Conservation (phyloP, 2,329 filamentous ascomycete species). For the Hortaea werneckii region DNA sequence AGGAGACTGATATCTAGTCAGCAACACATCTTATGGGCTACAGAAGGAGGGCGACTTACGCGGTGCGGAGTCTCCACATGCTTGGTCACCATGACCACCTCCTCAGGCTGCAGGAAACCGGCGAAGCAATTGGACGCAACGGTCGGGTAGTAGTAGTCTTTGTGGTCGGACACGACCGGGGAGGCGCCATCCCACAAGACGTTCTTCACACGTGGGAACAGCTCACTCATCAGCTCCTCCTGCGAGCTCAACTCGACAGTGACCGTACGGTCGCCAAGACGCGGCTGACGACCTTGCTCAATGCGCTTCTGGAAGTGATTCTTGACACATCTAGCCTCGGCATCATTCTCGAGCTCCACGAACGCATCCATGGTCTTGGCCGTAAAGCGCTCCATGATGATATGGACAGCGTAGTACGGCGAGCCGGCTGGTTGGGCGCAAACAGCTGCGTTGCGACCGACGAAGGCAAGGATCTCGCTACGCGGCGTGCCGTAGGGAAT, state of each 20-base stretch:
- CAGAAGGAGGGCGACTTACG: slow-evolving; percentile 28
- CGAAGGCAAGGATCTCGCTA: slow-evolving; percentile 38
- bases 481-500: slow-evolving; percentile 42
- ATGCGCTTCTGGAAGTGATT: slow-evolving; percentile 28
- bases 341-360: slow-evolving; percentile 34
- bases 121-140: slow-evolving; percentile 39
- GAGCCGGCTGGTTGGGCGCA: slow-evolving; percentile 21
- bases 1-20: slow-evolving; percentile 29
- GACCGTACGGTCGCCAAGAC: slow-evolving; percentile 39
- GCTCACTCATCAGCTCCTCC: slow-evolving; percentile 38
- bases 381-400: slow-evolving; percentile 49
- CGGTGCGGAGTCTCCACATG: slow-evolving; percentile 40
- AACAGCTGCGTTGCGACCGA: slow-evolving; percentile 34
- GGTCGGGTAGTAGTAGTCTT: slow-evolving; percentile 36
- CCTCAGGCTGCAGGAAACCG: slow-evolving; percentile 42
- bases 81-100: slow-evolving; percentile 36
- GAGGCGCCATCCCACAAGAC: slow-evolving; percentile 34
- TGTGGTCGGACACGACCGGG: slow-evolving; percentile 23
- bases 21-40: neutral
- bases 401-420: slow-evolving; percentile 40
- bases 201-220: slow-evolving; percentile 45
- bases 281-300: slow-evolving; percentile 29
- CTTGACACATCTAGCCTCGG: slow-evolving; percentile 31
- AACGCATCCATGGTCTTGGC: slow-evolving; percentile 47
- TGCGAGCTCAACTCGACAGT: slow-evolving; percentile 37